phyloP scores from a whole-genome alignment of 2,329 filamentous ascomycete genomes.

The Monilinia fructicola region DNA sequence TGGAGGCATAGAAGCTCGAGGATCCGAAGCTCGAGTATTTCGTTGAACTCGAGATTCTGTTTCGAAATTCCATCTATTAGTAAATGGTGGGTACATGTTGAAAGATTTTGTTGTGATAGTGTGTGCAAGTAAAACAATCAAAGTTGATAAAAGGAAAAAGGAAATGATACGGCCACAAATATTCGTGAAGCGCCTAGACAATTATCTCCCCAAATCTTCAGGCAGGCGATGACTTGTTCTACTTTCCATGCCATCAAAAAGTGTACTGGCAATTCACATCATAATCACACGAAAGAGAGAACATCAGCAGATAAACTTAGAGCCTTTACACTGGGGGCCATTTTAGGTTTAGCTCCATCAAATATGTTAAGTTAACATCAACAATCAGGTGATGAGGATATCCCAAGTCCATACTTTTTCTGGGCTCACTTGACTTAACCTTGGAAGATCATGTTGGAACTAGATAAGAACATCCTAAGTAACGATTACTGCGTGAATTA shows the following conservation, averaged over 20 bases:
- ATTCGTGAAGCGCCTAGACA: conserved; percentile 2
- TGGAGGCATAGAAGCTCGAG: conserved; percentile 55
- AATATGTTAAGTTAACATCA: not conserved
- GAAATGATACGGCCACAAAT: not conserved
- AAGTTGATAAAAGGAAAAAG: conserved; percentile 11
- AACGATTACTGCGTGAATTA: not conserved
- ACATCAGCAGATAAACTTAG: conserved; percentile 12
- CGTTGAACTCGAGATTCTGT: conserved; percentile 19
- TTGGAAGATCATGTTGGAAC: not conserved
- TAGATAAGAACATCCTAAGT: not conserved
- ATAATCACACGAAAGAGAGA: not conserved
- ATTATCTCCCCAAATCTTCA: not conserved
- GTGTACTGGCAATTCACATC: not conserved
- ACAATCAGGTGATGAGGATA: conserved; percentile 7
- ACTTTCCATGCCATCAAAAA: not conserved
- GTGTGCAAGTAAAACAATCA: conserved; percentile 2
- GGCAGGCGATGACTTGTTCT: conserved; percentile 2
- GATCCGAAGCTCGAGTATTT: conserved; percentile 21
- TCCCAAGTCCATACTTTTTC: not conserved
- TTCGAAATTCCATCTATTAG: conserved; percentile 17
- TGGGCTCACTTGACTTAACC: not conserved
- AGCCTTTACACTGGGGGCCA: conserved; percentile 1
- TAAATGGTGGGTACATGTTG: conserved; percentile 18
- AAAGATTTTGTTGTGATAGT: not conserved
- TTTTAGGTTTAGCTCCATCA: conserved; percentile 1